Base-by-base conservation (phyloP, 306 rosid genomes). In the Lathyrus oleraceus region DNA sequence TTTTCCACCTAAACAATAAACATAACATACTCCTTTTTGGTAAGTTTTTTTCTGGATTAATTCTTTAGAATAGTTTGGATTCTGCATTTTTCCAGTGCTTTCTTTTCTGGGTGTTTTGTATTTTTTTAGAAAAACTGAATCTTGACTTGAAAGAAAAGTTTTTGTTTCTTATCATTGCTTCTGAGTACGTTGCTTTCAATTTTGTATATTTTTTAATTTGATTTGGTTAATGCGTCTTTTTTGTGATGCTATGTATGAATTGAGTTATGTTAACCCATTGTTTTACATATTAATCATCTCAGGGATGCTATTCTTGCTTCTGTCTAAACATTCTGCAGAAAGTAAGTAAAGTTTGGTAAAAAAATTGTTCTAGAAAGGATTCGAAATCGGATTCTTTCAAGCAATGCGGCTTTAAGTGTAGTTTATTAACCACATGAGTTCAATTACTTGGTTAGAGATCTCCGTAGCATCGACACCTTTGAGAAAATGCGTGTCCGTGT, bases 1-100 rank as follows among this genome's bases (percentile, higher is more conserved):
- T 35, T 83, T 73, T 72, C 44, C 71, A 44, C 64, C 76, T 59
- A 13, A 32, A 59, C 80, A 10, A 74, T 59, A 13, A 32, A 59
- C 80, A 10, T 49, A 54, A 25, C 21, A 65, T 13, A 13, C 65
- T 45, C 17, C 56, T 47, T 58, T 53, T 21, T 71, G 80, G 70
- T 81, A 47, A 82, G 66, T 66, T 66, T 28, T 58, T 36, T 25
- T 52, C 73, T 74, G 23, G 6, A n/a, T 74, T 32, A 5, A 30
- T 52, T 69, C 69, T 51, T 7, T 10, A 17, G 5, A 56, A 32
- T 47, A 47, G 49, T 59, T 45, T 65, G 12, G 25, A 61, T 75
- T 64, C 30, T 70, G 42, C 61, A 27, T 70, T 68, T 60, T 79
- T 23, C 25, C 30, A 71, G 43, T 64, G 9, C 10, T 25, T 43